These are phyloP conservation scores for Phyllosticta capitalensis DNA, from an alignment of 2,329 filamentous ascomycete species.

Conservation along the genomic window DNA sequence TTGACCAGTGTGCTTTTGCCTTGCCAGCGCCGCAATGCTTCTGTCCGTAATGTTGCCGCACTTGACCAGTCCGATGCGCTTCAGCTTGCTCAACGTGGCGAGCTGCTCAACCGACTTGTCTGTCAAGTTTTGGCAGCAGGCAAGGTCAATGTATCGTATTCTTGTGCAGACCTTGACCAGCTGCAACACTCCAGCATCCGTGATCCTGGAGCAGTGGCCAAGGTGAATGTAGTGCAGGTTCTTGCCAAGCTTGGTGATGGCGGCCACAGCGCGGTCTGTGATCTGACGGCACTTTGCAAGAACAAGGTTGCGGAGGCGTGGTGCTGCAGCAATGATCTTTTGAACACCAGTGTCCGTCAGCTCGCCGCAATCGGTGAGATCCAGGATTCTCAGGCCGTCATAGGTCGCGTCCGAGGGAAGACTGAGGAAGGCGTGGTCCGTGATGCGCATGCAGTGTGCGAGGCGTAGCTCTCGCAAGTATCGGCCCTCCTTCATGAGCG, in stretches of 20 bases:
- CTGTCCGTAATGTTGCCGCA: constrained; percentile 82
- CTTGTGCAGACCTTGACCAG: constrained; percentile 81
- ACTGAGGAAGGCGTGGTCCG: constrained; percentile 77
- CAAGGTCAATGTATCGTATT: constrained; percentile 93
- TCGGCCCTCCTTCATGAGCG: constrained; percentile 66
- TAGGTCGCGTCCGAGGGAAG: constrained; percentile 61
- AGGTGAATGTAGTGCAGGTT: constrained; percentile 95
- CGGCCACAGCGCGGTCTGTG: constrained; percentile 77
- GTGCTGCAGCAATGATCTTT: constrained; percentile 77
- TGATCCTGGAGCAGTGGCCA: constrained; percentile 86
- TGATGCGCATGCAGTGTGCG: constrained; percentile 74
- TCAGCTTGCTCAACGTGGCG: constrained; percentile 80
- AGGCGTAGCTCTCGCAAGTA: constrained; percentile 86
- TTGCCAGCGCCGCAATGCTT: constrained; percentile 76
- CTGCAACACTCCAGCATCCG: constrained; percentile 75
- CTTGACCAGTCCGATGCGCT: constrained; percentile 91
- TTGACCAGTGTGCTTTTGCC: constrained; percentile 46
- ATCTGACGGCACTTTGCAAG: constrained; percentile 90
- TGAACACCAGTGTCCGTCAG: constrained; percentile 81
- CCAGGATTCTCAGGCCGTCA: constrained; percentile 84
- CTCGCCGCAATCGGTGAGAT: constrained; percentile 78
- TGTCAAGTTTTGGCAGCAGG: constrained; percentile 85
- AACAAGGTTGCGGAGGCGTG: constrained; percentile 82
- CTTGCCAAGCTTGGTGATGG: constrained; percentile 84
- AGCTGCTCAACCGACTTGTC: constrained; percentile 78